Evolutionary conservation across 495 filamentous ascomycete genomes (phyloP).

Genomic region (Elaphomyces granulatus): DNA sequence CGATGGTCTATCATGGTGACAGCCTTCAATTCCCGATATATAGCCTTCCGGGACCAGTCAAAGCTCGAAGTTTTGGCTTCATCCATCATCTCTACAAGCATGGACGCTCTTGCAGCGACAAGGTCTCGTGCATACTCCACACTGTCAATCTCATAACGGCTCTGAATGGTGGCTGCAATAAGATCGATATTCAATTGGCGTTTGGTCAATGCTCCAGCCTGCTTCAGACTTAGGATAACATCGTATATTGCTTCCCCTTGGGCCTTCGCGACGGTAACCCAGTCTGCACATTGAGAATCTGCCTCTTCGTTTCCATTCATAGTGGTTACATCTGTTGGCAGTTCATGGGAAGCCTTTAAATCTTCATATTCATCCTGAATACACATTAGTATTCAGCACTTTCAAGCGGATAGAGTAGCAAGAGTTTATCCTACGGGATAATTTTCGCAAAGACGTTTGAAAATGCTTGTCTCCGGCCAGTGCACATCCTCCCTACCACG

Average conservation of each 20-base stretch:
- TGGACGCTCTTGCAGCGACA: conserved; percentile 19
- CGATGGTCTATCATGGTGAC: conserved; percentile 12
- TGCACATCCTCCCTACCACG: conserved; percentile 37
- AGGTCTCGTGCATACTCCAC: conserved; percentile 25
- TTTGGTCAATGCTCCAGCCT: conserved; percentile 31
- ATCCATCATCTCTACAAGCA: conserved; percentile 24
- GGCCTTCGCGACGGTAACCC: conserved; percentile 18
- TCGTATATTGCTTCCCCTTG: conserved; percentile 27
- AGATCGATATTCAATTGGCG: conserved; percentile 30
- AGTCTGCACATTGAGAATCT: conserved; percentile 15
- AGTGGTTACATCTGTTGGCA: conserved; percentile 17
- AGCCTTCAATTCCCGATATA: conserved; percentile 30
- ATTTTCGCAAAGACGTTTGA: conserved; percentile 35
- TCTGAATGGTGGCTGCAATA: conserved; percentile 17
- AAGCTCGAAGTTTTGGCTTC: conserved; percentile 23
- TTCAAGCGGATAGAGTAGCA: too few relatives aligned
- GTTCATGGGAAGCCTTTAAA: conserved; percentile 19
- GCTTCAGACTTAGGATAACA: conserved; percentile 23
- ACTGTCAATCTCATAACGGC: conserved; percentile 18
- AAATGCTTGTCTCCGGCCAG: conserved; percentile 41
- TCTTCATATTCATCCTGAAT: conserved; percentile 29
- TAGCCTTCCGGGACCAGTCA: conserved; percentile 31
- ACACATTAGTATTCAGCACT: too few relatives aligned
- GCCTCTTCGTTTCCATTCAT: conserved; percentile 10
- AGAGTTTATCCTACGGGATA: conserved; percentile 36